phyloP scores from a whole-genome alignment of 352 stramenopile genomes.

The Elongisporangium prolatum region DNA sequence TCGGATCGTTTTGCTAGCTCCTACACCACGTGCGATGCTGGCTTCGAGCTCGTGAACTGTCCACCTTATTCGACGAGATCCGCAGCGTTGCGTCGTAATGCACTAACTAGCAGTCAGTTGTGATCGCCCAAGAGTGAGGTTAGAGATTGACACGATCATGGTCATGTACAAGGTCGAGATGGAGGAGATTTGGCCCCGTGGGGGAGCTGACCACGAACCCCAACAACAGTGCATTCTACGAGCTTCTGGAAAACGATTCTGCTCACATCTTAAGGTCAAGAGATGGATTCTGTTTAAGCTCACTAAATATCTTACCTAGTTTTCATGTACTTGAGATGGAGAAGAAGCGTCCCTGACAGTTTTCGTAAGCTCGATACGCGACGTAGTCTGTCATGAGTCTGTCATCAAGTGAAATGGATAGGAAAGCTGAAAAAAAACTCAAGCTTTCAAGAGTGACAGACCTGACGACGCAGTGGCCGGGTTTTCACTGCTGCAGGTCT shows the following conservation, averaged over 20 bases:
- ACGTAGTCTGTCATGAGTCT: conserved; percentile 57
- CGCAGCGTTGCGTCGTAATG: no score
- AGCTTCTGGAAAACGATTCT: conserved; percentile 33
- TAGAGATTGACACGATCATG: conserved; percentile 83
- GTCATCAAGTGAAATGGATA: not conserved
- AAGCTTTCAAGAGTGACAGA: conserved; percentile 5
- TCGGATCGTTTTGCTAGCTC: no score
- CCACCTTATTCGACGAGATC: no score
- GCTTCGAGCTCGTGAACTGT: no score
- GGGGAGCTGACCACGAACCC: conserved; percentile 63
- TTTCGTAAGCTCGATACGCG: conserved; percentile 48
- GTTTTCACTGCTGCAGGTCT: conserved; percentile 45
- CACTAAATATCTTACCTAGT: no score
- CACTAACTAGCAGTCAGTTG: no score
- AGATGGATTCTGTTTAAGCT: no score
- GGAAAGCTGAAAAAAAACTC: not conserved
- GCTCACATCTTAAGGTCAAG: conserved; percentile 17
- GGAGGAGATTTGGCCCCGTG: conserved; percentile 78
- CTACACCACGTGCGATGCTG: no score
- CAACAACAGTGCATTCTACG: conserved; percentile 29
- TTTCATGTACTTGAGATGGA: conserved; percentile 1
- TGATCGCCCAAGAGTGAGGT: no score
- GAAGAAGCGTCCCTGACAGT: conserved; percentile 41
- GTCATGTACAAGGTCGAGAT: conserved; percentile 57
- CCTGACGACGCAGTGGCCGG: conserved; percentile 45